These are phyloP conservation scores for Zygosaccharomyces kombuchaensis DNA, from an alignment of 805 yeast genomes.

Conservation along the genomic window DNA sequence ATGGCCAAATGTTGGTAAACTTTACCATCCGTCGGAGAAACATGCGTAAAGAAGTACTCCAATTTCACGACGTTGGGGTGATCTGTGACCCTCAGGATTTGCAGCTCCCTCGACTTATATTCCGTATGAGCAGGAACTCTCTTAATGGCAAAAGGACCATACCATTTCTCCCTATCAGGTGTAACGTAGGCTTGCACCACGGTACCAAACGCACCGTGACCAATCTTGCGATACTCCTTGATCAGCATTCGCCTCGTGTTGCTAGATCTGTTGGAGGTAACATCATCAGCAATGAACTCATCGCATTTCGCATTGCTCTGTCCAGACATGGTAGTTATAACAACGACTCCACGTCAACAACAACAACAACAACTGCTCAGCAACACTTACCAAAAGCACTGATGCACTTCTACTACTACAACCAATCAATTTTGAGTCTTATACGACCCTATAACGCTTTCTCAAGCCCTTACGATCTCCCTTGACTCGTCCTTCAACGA, in stretches of 20 bases:
- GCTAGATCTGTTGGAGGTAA: slow-evolving; percentile 55
- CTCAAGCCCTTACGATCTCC: neutral
- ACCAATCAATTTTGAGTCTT: neutral
- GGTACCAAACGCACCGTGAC: slow-evolving; percentile 85
- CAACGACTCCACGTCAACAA: neutral
- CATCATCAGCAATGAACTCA: slow-evolving; percentile 55
- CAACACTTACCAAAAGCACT: neutral
- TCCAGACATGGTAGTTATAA: slow-evolving; percentile 9
- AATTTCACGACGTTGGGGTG: slow-evolving; percentile 77
- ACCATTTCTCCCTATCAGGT: slow-evolving; percentile 45
- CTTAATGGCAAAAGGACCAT: slow-evolving; percentile 81
- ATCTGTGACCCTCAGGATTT: slow-evolving; percentile 64
- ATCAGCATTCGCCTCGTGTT: slow-evolving; percentile 58
- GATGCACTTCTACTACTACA: neutral
- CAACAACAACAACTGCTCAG: neutral
- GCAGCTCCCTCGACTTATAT: slow-evolving; percentile 76
- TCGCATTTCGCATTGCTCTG: slow-evolving; percentile 17
- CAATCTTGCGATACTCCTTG: slow-evolving; percentile 67
- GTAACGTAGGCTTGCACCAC: slow-evolving; percentile 67
- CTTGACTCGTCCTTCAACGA: neutral
- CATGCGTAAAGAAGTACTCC: slow-evolving; percentile 66
- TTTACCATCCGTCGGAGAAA: slow-evolving; percentile 56
- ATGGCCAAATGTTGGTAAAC: slow-evolving; percentile 76
- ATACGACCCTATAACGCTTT: neutral
- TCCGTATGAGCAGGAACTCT: slow-evolving; percentile 86